phyloP scores from a whole-genome alignment of 495 filamentous ascomycete genomes.

The Neurospora sublineolata region DNA sequence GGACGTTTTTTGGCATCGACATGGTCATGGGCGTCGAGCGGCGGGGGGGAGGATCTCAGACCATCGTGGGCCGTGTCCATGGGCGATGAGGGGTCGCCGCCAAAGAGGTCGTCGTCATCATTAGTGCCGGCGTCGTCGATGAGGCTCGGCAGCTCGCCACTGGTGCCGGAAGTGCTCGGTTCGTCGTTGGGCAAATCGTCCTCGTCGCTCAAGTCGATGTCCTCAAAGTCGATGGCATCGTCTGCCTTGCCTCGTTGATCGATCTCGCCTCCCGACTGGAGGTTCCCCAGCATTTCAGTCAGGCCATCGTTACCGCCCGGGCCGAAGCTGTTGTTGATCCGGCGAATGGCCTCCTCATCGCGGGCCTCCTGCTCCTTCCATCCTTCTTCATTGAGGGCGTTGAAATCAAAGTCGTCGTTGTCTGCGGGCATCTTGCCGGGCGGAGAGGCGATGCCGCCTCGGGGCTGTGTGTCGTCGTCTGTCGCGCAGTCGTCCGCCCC shows the following conservation, averaged over 20 bases:
- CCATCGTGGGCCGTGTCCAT: slow-evolving; percentile 19
- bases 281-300: slow-evolving; percentile 12
- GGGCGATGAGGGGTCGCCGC: slow-evolving; percentile 28
- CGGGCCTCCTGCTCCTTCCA: slow-evolving; percentile 18
- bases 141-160: slow-evolving; percentile 32
- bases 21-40: slow-evolving; percentile 19
- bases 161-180: slow-evolving; percentile 20
- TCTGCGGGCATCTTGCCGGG: slow-evolving; percentile 12
- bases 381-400: slow-evolving; percentile 13
- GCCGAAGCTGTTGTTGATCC: slow-evolving; percentile 7
- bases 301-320: slow-evolving; percentile 2
- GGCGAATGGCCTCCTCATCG: slow-evolving; percentile 15
- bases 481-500: slow-evolving; percentile 1
- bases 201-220: slow-evolving; percentile 68
- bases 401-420: slow-evolving; percentile 11
- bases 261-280: slow-evolving; percentile 17
- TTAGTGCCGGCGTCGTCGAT: slow-evolving; percentile 37
- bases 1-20: slow-evolving; percentile 19
- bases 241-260: slow-evolving; percentile 30
- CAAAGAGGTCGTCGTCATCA: slow-evolving; percentile 43
- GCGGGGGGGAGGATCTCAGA: slow-evolving; percentile 22
- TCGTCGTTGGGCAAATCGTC: slow-evolving; percentile 41
- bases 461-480: background rate
- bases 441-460: background rate
- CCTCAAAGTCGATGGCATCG: slow-evolving; percentile 63